Percentiles rank a stretch among this genome's conserved stretches.
phyloP scores from a whole-genome alignment of 768 basidiomycete species.

The Gyrodon lividus region DNA sequence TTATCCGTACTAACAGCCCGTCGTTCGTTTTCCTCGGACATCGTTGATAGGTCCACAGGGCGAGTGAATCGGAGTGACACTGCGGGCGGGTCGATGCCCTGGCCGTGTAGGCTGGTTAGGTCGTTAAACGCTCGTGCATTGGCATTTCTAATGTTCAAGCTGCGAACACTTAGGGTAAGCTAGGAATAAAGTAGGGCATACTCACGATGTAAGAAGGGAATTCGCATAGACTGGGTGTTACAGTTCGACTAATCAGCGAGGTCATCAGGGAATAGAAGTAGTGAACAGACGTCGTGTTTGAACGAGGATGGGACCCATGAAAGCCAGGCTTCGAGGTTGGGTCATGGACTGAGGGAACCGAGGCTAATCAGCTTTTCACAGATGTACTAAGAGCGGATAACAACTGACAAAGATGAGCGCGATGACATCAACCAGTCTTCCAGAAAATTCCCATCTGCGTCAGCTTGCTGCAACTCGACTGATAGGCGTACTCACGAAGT shows the following conservation, averaged over 20 bases:
- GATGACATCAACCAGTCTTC: constrained; percentile 4
- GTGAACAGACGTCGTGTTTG: constrained; percentile 7
- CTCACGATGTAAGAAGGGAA: constrained; percentile 8
- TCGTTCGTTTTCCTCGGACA: neutral
- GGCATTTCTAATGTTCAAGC: constrained; percentile 4
- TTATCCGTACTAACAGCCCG: neutral
- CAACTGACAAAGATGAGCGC: constrained; percentile 2
- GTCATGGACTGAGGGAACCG: neutral
- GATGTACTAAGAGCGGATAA: neutral
- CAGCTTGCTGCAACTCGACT: neutral
- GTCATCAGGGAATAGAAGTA: neutral
- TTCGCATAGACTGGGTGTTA: constrained; percentile 3
- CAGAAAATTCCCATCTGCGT: too few species aligned
- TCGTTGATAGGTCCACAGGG: neutral
- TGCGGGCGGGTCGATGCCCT: neutral
- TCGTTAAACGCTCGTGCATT: neutral
- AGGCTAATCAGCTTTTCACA: neutral
- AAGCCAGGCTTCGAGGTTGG: constrained; percentile 4
- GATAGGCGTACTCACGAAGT: neutral
- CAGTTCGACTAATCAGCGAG: neutral
- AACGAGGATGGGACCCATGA: neutral
- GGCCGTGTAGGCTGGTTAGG: neutral
- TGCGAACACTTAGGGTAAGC: neutral
- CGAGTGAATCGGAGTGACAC: constrained; percentile 1
- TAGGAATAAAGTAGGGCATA: too few species aligned